Percentiles rank a stretch among this genome's conserved stretches.
phyloP scores from a whole-genome alignment of 257 asterid species.

The Osmanthus fragrans region DNA sequence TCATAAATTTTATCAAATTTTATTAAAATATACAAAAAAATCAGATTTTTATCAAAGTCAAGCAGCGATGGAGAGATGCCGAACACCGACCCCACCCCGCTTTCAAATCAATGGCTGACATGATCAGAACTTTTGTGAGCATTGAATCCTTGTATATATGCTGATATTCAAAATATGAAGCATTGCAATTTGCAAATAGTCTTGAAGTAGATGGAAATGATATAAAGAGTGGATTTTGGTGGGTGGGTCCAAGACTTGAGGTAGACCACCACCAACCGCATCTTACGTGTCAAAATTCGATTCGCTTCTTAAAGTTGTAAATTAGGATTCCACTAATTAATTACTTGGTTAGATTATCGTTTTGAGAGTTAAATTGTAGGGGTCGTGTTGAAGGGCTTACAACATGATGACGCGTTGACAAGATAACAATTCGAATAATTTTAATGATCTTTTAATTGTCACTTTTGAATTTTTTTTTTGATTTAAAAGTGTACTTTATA shows the following conservation, averaged over 20 bases:
- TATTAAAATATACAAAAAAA: too few relatives aligned
- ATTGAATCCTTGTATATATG: neutral
- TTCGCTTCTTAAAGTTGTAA: neutral
- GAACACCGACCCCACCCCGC: too few relatives aligned
- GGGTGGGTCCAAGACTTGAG: neutral
- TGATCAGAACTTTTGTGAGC: too few relatives aligned
- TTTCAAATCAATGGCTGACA: too few relatives aligned
- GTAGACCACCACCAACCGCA: neutral
- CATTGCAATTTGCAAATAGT: neutral
- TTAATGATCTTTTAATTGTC: neutral
- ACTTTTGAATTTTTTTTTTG: neutral
- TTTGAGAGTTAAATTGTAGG: neutral
- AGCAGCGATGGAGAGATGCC: too few relatives aligned
- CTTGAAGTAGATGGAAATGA: conserved; percentile 3
- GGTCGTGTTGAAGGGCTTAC: neutral
- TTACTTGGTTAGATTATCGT: neutral
- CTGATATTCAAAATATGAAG: conserved; percentile 1
- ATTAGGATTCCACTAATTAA: neutral
- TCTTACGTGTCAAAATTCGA: neutral
- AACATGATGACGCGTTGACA: neutral
- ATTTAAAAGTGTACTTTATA: neutral
- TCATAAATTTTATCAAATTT: too few relatives aligned
- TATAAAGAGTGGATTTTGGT: neutral
- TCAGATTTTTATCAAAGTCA: too few relatives aligned
- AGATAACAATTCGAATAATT: neutral